Percentiles rank a stretch among this genome's conserved stretches.
These are phyloP conservation scores for Monosporozyma solicola DNA, from an alignment of 805 yeast species.

Conservation along the genomic window DNA sequence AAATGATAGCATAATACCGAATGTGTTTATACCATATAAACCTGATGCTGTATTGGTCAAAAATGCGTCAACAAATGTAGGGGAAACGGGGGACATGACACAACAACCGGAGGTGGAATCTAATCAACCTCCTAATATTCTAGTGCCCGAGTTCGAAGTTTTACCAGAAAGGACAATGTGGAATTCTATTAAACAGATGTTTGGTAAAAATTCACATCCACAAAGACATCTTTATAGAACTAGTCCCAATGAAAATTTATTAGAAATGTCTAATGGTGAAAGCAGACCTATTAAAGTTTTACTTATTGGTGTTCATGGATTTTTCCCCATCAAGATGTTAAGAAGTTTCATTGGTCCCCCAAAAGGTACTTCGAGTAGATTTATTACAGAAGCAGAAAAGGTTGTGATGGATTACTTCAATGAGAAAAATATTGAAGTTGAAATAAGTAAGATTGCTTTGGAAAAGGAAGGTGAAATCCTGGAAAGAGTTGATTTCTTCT, in stretches of 20 bases:
- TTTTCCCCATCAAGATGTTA: constrained; percentile 80
- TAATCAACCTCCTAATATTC: constrained; percentile 19
- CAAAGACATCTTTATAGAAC: constrained; percentile 12
- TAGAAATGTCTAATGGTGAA: constrained; percentile 13
- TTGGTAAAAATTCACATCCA: constrained; percentile 13
- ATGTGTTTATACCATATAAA: constrained; percentile 13
- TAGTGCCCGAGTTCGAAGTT: constrained; percentile 26
- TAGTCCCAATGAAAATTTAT: constrained; percentile 13
- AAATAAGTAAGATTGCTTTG: constrained; percentile 82
- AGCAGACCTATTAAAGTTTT: constrained; percentile 47
- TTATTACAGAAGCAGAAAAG: constrained; percentile 82
- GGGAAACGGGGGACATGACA: background rate
- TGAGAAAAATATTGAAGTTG: constrained; percentile 32
- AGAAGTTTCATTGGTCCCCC: constrained; percentile 90
- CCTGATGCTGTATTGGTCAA: constrained; percentile 18
- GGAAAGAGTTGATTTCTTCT: constrained; percentile 76
- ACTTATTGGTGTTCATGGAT: constrained; percentile 92
- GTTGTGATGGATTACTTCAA: constrained; percentile 63
- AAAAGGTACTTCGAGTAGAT: constrained; percentile 87
- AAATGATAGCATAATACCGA: constrained; percentile 6
- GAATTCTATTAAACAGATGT: constrained; percentile 14
- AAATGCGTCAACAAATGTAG: constrained; percentile 2
- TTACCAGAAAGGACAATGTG: constrained; percentile 21
- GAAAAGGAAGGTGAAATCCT: constrained; percentile 90
- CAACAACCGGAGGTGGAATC: background rate